These are phyloP conservation scores for Thalassiosira pacifica DNA, from an alignment of 352 stramenopile species.

Conservation along the genomic window DNA sequence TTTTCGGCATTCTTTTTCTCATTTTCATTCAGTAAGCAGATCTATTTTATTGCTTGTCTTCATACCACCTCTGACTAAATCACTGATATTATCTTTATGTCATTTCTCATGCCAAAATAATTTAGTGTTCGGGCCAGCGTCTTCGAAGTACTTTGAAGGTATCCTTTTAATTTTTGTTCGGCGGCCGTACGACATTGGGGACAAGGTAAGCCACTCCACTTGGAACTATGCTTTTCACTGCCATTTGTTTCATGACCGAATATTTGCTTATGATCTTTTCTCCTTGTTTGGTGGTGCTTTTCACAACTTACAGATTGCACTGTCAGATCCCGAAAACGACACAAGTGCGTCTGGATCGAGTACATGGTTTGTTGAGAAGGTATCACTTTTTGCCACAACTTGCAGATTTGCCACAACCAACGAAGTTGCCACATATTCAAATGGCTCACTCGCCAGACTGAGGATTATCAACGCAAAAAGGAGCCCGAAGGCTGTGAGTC, in stretches of 20 bases:
- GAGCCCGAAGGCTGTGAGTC: constrained; percentile 66
- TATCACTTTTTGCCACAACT: constrained; percentile 76
- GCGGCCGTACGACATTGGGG: constrained; percentile 80
- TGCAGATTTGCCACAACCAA: constrained; percentile 70
- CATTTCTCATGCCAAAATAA: no score
- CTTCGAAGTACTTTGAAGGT: constrained; percentile 75
- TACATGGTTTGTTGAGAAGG: constrained; percentile 81
- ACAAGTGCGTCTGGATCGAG: constrained; percentile 57
- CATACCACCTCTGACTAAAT: no score
- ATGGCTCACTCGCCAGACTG: constrained; percentile 70
- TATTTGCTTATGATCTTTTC: no score
- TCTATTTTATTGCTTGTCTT: no score
- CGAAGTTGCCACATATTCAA: constrained; percentile 76
- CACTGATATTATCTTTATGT: no score
- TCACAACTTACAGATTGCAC: no score
- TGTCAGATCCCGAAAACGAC: constrained; percentile 58
- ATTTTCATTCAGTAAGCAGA: constrained; percentile 79
- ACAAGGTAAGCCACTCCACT: constrained; percentile 52
- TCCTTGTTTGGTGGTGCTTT: no score
- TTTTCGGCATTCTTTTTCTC: constrained; percentile 70
- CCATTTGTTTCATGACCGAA: no score
- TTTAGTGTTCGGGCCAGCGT: constrained; percentile 70
- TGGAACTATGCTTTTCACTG: no score
- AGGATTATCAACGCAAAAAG: constrained; percentile 81
- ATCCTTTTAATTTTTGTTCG: constrained; percentile 79